phyloP scores from a whole-genome alignment of 2,329 filamentous ascomycete genomes.

The Triangularia setosa region DNA sequence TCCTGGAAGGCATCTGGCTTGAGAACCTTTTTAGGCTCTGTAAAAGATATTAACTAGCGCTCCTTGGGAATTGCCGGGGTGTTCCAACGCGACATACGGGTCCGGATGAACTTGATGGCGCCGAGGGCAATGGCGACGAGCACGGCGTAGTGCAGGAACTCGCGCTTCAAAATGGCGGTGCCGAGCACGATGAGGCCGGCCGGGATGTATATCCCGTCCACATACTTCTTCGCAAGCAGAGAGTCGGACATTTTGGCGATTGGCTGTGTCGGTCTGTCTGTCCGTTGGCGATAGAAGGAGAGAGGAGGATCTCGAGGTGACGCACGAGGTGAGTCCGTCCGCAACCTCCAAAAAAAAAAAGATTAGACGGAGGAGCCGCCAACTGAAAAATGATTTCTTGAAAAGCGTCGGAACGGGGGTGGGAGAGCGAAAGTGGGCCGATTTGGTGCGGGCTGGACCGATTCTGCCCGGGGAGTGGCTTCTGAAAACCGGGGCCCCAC shows the following conservation, averaged over 20 bases:
- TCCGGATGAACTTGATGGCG: constrained; percentile 66
- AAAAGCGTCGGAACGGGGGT: constrained; percentile 3
- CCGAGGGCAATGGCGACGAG: constrained; percentile 63
- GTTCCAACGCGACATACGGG: constrained; percentile 53
- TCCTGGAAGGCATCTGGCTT: constrained; percentile 86
- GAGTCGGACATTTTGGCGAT: constrained; percentile 36
- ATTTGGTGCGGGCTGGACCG: constrained; percentile 17
- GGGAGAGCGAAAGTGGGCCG: constrained; percentile 16
- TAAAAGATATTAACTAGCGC: constrained; percentile 4
- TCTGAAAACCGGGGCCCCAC: constrained; percentile 8
- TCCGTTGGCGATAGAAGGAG: background rate
- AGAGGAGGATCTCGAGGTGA: background rate
- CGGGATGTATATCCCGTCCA: constrained; percentile 81
- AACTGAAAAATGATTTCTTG: constrained; percentile 4
- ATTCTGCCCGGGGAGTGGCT: constrained; percentile 9
- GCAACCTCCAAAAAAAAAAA: constrained; percentile 2
- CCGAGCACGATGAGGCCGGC: constrained; percentile 74
- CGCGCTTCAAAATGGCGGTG: constrained; percentile 71
- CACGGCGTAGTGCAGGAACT: constrained; percentile 70
- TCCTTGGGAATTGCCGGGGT: background rate
- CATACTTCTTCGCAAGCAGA: constrained; percentile 57
- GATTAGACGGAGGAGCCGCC: constrained; percentile 3
- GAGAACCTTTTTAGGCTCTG: constrained; percentile 76
- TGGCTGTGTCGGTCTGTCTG: background rate
- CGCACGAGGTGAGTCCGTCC: background rate